Percentiles rank a stretch among this genome's conserved stretches.
Conservation (phyloP, 768 basidiomycete species). For the Pleurotus tuoliensis region DNA sequence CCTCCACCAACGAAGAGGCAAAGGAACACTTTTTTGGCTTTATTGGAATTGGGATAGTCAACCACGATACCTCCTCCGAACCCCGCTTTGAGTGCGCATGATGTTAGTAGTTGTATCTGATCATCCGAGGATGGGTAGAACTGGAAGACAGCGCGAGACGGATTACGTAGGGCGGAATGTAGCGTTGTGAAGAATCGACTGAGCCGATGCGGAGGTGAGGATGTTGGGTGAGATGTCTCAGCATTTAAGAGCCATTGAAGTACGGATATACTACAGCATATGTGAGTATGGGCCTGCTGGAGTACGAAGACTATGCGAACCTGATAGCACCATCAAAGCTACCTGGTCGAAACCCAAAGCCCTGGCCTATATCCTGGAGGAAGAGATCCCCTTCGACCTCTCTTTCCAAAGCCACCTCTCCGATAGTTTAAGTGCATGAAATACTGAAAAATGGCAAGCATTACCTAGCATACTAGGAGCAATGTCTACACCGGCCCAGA, state of each 20-base stretch:
- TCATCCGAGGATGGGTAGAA: constrained; percentile 98
- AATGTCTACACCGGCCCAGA: constrained; percentile 93
- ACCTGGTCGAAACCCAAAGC: constrained; percentile 94
- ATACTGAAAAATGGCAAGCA: neutral
- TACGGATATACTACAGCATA: constrained; percentile 79
- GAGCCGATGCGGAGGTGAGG: constrained; percentile 82
- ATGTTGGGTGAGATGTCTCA: constrained; percentile 85
- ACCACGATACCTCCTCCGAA: constrained; percentile 96
- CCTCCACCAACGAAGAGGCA: constrained; percentile 89
- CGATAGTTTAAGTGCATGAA: neutral
- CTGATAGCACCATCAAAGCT: constrained; percentile 98
- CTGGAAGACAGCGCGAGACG: constrained; percentile 83
- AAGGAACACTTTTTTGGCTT: constrained; percentile 91
- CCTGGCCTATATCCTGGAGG: constrained; percentile 96
- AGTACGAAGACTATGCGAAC: constrained; percentile 29
- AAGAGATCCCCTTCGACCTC: constrained; percentile 97
- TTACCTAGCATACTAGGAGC: constrained; percentile 95
- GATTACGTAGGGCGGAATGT: constrained; percentile 81
- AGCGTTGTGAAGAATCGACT: constrained; percentile 91
- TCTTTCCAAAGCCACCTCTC: constrained; percentile 93
- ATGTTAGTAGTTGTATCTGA: constrained; percentile 93
- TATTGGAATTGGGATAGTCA: constrained; percentile 96
- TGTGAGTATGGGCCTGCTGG: neutral
- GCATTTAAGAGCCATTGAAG: constrained; percentile 98
- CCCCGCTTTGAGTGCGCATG: constrained; percentile 88